Percentiles rank a stretch among this genome's conserved stretches.
Evolutionary conservation across 345 rosid genomes (phyloP).

Genomic region (Gossypium longicalyx): DNA sequence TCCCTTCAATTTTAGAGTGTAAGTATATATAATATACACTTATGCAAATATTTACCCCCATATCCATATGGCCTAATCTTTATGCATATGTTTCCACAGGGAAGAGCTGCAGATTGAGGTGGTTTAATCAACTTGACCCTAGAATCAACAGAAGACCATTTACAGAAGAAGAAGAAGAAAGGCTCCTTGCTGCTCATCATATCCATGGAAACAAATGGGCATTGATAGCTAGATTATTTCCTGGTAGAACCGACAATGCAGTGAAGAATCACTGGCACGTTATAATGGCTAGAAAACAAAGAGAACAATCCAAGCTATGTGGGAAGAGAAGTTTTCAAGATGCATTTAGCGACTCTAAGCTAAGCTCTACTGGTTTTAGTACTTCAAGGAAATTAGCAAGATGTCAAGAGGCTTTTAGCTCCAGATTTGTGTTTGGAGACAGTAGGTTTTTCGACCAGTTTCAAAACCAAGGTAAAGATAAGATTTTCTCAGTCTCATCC

Average conservation of each 20-base stretch:
- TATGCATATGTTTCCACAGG: constrained; percentile 31
- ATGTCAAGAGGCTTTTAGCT: constrained; percentile 21
- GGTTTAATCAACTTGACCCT: constrained; percentile 77
- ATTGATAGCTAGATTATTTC: constrained; percentile 46
- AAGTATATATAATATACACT: no score
- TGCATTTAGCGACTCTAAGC: constrained; percentile 13
- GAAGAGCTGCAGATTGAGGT: constrained; percentile 72
- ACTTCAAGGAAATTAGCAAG: constrained; percentile 28
- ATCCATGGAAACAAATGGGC: constrained; percentile 74
- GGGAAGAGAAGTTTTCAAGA: constrained; percentile 37
- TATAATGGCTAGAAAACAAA: constrained; percentile 54
- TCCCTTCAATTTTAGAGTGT: neutral
- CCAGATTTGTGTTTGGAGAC: constrained; percentile 28
- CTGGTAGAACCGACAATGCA: constrained; percentile 66
- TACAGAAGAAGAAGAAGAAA: constrained; percentile 60
- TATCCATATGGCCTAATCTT: neutral
- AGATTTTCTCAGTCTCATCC: constrained; percentile 29
- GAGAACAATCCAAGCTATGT: constrained; percentile 37
- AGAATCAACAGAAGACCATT: constrained; percentile 57
- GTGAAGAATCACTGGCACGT: constrained; percentile 75
- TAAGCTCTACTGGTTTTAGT: neutral
- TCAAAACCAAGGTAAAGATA: constrained; percentile 28
- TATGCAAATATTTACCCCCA: no score
- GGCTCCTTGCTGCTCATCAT: constrained; percentile 48
- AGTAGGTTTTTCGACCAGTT: constrained; percentile 28